Base-by-base conservation (phyloP, 768 basidiomycete genomes). In the Naganishia onofrii region DNA sequence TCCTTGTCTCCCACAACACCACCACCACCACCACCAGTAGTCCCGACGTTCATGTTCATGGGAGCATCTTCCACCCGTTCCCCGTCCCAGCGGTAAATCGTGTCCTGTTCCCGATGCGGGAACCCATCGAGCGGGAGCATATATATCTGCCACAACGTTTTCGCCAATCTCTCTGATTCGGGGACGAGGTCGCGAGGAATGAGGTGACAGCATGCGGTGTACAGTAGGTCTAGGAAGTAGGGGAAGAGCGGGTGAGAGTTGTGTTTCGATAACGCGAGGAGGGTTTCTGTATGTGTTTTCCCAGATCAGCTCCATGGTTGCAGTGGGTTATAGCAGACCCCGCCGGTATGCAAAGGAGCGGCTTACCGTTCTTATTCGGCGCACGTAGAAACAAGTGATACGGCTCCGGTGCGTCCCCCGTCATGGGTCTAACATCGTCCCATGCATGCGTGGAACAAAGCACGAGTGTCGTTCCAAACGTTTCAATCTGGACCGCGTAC, bases 91-190 rank as follows among this genome's bases (percentile, higher is more conserved):
- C 4, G 65, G 68, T 29, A 70, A 55, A 6, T 66, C 38, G 28
- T 66, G 51, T 6, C 68, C 28, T 74, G 70, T 55, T 77, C 77
- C 26, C 63, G 19, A 60, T 78, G 78, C 19, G 72, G 76, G 55
- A 71, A 74, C 0, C 76, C 69, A n/a, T 28, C 60, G 32, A 21
- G 65, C 52, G 23, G 73, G 36, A 42, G 76, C 46, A 54, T 77
- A 70, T 80, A 81, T 7, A 81, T 71, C n/a, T 73, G 75, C 80
- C 80, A 81, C 9, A 81, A 69, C 6, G 75, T 58, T 36, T 66
- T 55, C 3, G 77, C 70, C 5, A 81, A 70, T 53, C 74, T 68
- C 21, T 72, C 72, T 21, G 79, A 51, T 56, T 78, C 76, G 15
- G 56, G 58, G 9, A 74, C 60, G 1, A 72, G 66, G 26, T 67